phyloP scores from a whole-genome alignment of 768 basidiomycete genomes.

The Pholiota microspora region DNA sequence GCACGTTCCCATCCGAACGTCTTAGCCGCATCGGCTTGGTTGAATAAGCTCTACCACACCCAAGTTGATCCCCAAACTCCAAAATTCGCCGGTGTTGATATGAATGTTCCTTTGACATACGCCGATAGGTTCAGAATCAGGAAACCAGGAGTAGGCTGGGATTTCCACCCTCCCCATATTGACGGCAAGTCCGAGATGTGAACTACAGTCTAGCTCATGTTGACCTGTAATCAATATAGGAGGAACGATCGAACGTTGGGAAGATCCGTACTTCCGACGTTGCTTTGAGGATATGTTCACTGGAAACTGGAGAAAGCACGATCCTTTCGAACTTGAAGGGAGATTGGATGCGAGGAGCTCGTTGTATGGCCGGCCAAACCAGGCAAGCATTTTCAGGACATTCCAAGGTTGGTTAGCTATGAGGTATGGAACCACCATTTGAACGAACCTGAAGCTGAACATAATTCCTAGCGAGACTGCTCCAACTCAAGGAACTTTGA shows the following conservation, averaged over 20 bases:
- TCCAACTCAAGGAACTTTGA: constrained; percentile 67
- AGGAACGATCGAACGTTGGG: constrained; percentile 75
- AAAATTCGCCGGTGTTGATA: constrained; percentile 49
- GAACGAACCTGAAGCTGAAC: too few species aligned
- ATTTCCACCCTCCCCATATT: constrained; percentile 40
- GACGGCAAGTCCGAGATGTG: too few species aligned
- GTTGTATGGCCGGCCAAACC: constrained; percentile 56
- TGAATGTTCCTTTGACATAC: constrained; percentile 62
- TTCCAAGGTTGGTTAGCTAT: constrained; percentile 81
- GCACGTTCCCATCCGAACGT: constrained; percentile 70
- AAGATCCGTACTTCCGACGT: constrained; percentile 54
- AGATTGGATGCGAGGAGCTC: constrained; percentile 61
- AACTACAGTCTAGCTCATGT: too few species aligned
- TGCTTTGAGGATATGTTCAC: constrained; percentile 62
- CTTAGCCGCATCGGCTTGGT: constrained; percentile 52
- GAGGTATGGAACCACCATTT: constrained; percentile 37
- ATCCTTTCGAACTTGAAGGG: constrained; percentile 62
- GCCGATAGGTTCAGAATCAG: constrained; percentile 76
- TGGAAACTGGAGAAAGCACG: constrained; percentile 63
- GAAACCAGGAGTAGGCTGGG: constrained; percentile 60
- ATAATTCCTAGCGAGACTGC: constrained; percentile 55
- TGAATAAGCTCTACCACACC: constrained; percentile 62
- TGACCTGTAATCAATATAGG: constrained; percentile 47
- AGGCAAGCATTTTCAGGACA: constrained; percentile 53
- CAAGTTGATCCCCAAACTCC: constrained; percentile 28